Evolutionary conservation across 2,329 filamentous ascomycete genomes (phyloP).

Genomic region (Claviceps cyperi): DNA sequence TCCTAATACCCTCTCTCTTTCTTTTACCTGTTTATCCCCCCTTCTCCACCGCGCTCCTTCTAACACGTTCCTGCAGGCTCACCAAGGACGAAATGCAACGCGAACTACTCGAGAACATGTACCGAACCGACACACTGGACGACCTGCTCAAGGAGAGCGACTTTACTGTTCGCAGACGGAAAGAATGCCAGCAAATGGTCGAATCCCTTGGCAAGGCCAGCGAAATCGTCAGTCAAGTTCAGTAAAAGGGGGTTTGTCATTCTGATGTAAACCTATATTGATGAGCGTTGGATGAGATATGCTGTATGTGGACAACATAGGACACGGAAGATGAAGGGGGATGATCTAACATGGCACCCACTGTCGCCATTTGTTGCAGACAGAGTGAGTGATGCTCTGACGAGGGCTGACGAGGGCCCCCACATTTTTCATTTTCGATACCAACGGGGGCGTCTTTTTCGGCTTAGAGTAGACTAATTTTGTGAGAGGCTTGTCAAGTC

Average conservation of each 20-base stretch:
- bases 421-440: slow-evolving; percentile 20
- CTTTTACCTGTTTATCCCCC: background rate
- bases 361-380: background rate
- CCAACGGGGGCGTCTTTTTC: slow-evolving; percentile 17
- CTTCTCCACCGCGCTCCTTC: background rate
- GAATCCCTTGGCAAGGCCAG: slow-evolving; percentile 79
- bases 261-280: background rate
- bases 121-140: slow-evolving; percentile 77
- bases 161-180: slow-evolving; percentile 84
- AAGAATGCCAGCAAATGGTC: slow-evolving; percentile 99
- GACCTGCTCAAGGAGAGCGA: slow-evolving; percentile 96
- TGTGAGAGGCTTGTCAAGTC: slow-evolving; percentile 8
- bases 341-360: background rate
- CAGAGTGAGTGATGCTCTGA: background rate
- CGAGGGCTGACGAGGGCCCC: background rate
- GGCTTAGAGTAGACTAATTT: slow-evolving; percentile 22
- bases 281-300: background rate
- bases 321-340: background rate
- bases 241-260: slow-evolving; percentile 24
- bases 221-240: slow-evolving; percentile 83
- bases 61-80: slow-evolving; percentile 37
- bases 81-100: slow-evolving; percentile 98
- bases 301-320: background rate
- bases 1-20: background rate
- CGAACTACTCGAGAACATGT: slow-evolving; percentile 95